A percentile compares a stretch with the other conserved stretches of the same genome.
Conservation (phyloP, 208 protist genomes). For the Leishmania mexicana region DNA sequence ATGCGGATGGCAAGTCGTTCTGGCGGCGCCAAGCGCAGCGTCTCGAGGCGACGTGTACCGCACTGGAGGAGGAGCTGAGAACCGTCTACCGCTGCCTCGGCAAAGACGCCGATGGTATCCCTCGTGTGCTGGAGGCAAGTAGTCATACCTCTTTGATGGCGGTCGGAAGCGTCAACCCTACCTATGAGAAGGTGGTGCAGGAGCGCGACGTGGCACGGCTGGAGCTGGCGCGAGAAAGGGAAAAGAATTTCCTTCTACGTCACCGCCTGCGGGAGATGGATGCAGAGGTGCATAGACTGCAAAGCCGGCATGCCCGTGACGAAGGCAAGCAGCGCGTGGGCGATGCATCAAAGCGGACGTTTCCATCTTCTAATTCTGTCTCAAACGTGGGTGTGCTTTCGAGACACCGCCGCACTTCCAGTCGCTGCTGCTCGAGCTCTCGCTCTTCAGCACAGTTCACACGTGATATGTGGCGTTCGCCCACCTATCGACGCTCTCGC, state of each 20-base stretch:
- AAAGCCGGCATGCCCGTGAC: neutral
- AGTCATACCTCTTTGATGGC: neutral
- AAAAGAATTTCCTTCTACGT: slow-evolving; percentile 35
- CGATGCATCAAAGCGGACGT: neutral
- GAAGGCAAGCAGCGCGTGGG: neutral
- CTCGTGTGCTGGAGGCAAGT: neutral
- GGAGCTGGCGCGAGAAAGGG: slow-evolving; percentile 36
- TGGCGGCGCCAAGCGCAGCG: slow-evolving; percentile 30
- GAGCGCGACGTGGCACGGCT: slow-evolving; percentile 38
- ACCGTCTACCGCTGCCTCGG: slow-evolving; percentile 16
- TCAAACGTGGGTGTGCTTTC: too few species aligned
- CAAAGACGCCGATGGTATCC: neutral
- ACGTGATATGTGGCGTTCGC: neutral
- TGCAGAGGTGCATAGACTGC: slow-evolving; percentile 12
- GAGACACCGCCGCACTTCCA: neutral
- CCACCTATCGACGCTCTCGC: neutral
- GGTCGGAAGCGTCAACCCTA: neutral
- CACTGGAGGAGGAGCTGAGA: slow-evolving; percentile 16
- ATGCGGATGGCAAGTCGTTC: slow-evolving; percentile 7
- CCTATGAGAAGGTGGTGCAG: slow-evolving; percentile 14
- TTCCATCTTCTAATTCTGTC: neutral
- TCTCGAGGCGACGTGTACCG: slow-evolving; percentile 10
- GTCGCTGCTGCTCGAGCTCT: neutral
- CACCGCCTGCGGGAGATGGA: slow-evolving; percentile 36
- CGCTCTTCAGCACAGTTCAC: neutral